A percentile compares a stretch with the other conserved stretches of the same genome.
Conservation (phyloP, 306 rosid species). For the Rosa rugosa region DNA sequence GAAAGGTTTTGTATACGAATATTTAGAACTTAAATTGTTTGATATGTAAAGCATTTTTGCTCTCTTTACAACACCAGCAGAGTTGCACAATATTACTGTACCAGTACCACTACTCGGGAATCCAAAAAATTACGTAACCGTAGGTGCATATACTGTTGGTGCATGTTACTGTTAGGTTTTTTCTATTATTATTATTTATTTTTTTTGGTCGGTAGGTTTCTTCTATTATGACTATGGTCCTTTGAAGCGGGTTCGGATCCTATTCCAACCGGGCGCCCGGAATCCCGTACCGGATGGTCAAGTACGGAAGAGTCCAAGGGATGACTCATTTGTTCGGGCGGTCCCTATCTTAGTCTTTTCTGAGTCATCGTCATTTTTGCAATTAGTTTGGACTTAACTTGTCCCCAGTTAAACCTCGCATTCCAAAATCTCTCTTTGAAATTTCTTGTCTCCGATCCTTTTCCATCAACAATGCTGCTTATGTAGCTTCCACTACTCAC, state of each 20-base stretch:
- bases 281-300: background rate
- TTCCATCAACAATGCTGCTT: slow-evolving; percentile 1
- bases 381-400: background rate
- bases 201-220: too few species aligned
- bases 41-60: background rate
- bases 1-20: background rate
- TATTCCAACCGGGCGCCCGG: background rate
- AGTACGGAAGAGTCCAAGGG: background rate
- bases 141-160: too few species aligned
- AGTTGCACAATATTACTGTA: background rate
- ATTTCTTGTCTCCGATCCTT: background rate
- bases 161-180: too few species aligned
- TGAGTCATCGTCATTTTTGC: background rate
- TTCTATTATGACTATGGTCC: too few species aligned
- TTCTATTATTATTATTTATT: too few species aligned
- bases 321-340: background rate
- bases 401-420: background rate
- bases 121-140: background rate
- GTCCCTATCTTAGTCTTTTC: background rate
- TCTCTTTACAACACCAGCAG: background rate
- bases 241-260: background rate
- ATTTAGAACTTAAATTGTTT: background rate
- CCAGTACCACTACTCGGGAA: background rate
- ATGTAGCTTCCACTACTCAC: background rate
- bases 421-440: background rate